Conservation (phyloP, 306 rosid genomes). For the Cicer yamashitae region DNA sequence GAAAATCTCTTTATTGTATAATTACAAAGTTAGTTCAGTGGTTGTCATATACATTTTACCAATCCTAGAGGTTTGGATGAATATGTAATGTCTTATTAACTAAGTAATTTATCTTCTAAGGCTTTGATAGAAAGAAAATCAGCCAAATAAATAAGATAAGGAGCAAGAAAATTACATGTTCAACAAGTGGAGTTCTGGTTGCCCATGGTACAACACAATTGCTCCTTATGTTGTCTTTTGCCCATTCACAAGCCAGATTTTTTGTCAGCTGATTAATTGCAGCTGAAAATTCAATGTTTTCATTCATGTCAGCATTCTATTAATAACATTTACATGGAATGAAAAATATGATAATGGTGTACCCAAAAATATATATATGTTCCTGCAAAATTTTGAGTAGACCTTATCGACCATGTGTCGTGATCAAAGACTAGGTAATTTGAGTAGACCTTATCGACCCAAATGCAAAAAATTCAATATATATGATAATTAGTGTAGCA, state of each 20-base stretch:
- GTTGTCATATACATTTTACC: neutral
- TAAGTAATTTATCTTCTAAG: neutral
- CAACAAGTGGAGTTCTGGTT: conserved; percentile 70
- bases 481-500: neutral
- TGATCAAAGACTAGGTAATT: no score
- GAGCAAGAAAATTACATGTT: conserved; percentile 54
- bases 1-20: no score
- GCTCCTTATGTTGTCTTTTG: conserved; percentile 83
- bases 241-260: conserved; percentile 91
- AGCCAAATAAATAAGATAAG: neutral
- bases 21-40: neutral
- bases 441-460: no score
- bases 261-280: conserved; percentile 88
- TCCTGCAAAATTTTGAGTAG: no score
- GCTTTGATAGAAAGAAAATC: neutral
- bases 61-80: neutral
- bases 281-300: conserved; percentile 57
- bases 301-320: neutral
- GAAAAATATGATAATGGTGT: neutral
- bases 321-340: conserved; percentile 14
- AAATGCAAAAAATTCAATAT: no score
- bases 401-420: no score
- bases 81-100: neutral
- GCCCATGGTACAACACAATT: conserved; percentile 89
- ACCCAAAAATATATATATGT: no score